Evolutionary conservation across 2,329 filamentous ascomycete species (phyloP).

Genomic region (Cytospora piceicola): DNA sequence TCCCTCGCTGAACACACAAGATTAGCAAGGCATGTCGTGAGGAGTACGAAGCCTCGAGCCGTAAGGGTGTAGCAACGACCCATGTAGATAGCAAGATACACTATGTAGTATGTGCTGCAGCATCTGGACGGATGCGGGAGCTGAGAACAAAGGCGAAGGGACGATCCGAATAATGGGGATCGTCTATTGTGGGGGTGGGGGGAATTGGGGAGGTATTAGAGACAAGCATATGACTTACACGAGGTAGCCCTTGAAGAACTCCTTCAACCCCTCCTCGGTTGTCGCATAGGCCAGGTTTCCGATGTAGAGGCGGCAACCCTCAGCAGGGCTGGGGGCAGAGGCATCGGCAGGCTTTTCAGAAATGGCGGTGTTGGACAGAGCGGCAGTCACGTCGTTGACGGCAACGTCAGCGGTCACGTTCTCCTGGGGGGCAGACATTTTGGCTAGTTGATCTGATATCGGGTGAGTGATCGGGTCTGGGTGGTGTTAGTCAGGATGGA

Average conservation of each 20-base stretch:
- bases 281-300: constrained; percentile 99
- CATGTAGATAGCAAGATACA: not conserved
- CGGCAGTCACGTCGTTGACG: constrained; percentile 77
- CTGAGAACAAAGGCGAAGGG: not conserved
- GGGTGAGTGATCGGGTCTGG: constrained; percentile 49
- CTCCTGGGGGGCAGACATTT: constrained; percentile 84
- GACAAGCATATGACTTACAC: constrained; percentile 71
- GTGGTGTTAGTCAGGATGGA: constrained; percentile 35
- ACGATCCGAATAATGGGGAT: no score
- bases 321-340: constrained; percentile 94
- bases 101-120: not conserved
- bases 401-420: constrained; percentile 65
- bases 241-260: constrained; percentile 99
- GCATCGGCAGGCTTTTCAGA: constrained; percentile 68
- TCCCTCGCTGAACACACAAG: constrained; percentile 73
- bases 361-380: constrained; percentile 75
- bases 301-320: constrained; percentile 99
- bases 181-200: not conserved
- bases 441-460: constrained; percentile 50
- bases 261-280: constrained; percentile 99
- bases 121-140: not conserved
- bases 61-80: not conserved
- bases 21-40: constrained; percentile 39
- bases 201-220: not conserved
- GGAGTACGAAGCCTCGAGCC: not conserved